Evolutionary conservation across 2,329 filamentous ascomycete species (phyloP), one percentile per base, ranked within the genome.

Genomic region (Phoma sp.): DNA sequence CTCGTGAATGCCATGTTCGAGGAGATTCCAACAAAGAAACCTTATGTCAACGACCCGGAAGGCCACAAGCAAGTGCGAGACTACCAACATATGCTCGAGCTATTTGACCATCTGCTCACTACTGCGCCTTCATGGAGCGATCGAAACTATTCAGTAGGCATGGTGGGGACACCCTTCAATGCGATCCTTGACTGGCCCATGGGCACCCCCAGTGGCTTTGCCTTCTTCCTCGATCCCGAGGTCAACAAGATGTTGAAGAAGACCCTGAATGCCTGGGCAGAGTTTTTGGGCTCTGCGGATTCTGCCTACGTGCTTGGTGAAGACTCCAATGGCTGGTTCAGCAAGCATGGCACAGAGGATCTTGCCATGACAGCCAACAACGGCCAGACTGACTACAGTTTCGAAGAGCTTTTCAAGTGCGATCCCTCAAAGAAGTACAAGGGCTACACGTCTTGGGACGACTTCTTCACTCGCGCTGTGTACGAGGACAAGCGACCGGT

Each of bases 381-480:
- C 11, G 61, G 61, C 9, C 37, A 62, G 14, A 63, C 58, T 1
- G 47, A 39, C 7, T 59, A 79, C 64, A 78, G 72, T 42, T 87
- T 88, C 55, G 80, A 87, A 52, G 79, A 88, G 14, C 78, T 88
- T 65, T 89, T 83, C 69, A 60, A 81, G 14, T 89, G 86, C 66
- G 82, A 89, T 37, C 80, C 84, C 0, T 72, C 67, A 0, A 77
- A 78, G 4, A 73, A 81, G 59, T 68, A 86, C 65, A 79, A 83
- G 58, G 87, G 87, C 14, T 90, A 78, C 75, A 82, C 78, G 51
- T 88, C 85, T 0, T 90, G 88, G 88, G 87, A 90, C 54, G 77
- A 84, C 64, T 90, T 89, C 75, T 90, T 90, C 74, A 88, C 85
- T 0, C 81, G 88, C 5, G 52, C 76, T 4, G 80, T 89, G 49